Evolutionary conservation across 371 early-diverging fungal genomes (phyloP), one percentile per base, ranked within the genome.

Genomic region (Dichotomocladium elegans): DNA sequence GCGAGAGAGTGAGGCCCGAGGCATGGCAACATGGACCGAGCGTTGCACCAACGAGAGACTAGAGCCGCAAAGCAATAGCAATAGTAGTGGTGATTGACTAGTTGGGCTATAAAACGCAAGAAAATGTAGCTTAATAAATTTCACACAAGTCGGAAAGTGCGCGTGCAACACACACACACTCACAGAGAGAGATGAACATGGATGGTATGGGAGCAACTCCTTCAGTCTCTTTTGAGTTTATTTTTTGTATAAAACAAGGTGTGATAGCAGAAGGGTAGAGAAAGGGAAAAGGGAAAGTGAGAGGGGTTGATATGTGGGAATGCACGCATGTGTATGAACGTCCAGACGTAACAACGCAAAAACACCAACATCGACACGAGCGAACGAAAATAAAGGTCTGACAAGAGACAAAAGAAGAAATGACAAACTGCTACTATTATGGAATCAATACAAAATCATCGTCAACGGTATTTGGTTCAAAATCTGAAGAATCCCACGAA

Each of bases 131-230:
- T 7, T 8, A 41, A 5, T 41, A 5, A 41, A 41, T 15, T 15
- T 41, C 43, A 43, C n/a, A 43, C 43, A 43, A 22, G 17, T 17
- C 29, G 25, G 31, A 33, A 41, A 53, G 53, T 19, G 61, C 56
- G 10, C 41, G 41, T 45, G 43, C 14, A 5, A 22, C 47, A 7
- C 61, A 61, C 24, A 52, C 51, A 14, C 31, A 56, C 1, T 37
- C 56, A 14, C 56, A 61, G 34, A 44, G 27, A 51, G 61, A 56
- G 25, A 57, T 56, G 34, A 51, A 45, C 10, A 55, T 61, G 15
- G 51, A 55, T n/a, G n/a, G n/a, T n/a, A n/a, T n/a, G n/a, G n/a
- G n/a, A n/a, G n/a, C n/a, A n/a, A n/a, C n/a, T n/a, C n/a, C n/a
- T n/a, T n/a, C n/a, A 56, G 48, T 30, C 37, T 24, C 33, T n/a